Percentiles rank a stretch among this genome's conserved stretches.
phyloP scores from a whole-genome alignment of 495 filamentous ascomycete genomes.

The Aspergillus conjunctus region DNA sequence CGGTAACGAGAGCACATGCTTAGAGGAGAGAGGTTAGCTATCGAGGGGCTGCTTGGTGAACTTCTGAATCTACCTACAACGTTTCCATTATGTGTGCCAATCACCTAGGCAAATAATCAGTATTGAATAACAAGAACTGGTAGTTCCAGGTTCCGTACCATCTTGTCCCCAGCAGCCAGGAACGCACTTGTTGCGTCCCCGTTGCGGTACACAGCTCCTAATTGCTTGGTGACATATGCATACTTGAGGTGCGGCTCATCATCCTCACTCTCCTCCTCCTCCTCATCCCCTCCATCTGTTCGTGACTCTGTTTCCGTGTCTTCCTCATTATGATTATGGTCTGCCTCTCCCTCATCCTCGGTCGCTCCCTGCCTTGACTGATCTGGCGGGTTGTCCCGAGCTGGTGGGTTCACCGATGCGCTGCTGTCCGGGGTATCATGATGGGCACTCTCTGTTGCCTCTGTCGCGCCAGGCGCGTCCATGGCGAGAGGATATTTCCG shows the following conservation, averaged over 20 bases:
- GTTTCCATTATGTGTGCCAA: conserved; percentile 96
- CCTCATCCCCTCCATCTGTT: conserved; percentile 57
- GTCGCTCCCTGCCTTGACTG: conserved; percentile 23
- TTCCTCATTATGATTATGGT: conserved; percentile 23
- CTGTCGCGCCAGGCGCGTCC: conserved; percentile 48
- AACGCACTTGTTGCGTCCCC: conserved; percentile 92
- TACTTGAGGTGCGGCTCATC: conserved; percentile 97
- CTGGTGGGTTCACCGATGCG: conserved; percentile 17
- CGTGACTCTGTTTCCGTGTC: conserved; percentile 32
- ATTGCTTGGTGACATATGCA: conserved; percentile 74
- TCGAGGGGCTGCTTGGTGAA: conserved; percentile 1
- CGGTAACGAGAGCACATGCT: conserved; percentile 87
- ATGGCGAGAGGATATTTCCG: conserved; percentile 42
- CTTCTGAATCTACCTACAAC: conserved; percentile 63
- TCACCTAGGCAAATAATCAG: conserved; percentile 59
- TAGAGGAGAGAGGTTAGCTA: conserved; percentile 29
- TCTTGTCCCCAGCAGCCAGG: conserved; percentile 90
- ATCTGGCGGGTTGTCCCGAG: conserved; percentile 24
- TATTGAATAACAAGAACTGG: not conserved
- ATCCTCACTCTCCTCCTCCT: conserved; percentile 84
- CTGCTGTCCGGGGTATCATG: conserved; percentile 26
- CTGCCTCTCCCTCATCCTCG: conserved; percentile 24
- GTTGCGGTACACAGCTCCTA: conserved; percentile 84
- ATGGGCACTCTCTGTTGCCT: conserved; percentile 30
- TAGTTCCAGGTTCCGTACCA: conserved; percentile 58